Percentiles rank a stretch among this genome's conserved stretches.
Evolutionary conservation across 129 eudicot species (phyloP).

Genomic region (Chrysanthemum seticuspe): DNA sequence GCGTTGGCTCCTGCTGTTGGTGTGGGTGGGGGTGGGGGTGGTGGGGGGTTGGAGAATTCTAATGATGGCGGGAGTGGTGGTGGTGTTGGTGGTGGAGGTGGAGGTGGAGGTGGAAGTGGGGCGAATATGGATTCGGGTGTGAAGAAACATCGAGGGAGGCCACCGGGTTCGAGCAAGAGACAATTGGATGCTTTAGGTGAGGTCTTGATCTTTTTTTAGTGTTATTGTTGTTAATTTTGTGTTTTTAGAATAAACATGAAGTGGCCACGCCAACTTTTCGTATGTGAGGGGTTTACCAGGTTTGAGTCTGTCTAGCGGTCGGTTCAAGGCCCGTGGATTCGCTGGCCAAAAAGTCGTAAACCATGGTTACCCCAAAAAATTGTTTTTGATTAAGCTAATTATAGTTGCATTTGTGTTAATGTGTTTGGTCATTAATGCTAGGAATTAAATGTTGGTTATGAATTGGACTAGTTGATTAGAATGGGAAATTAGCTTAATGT

Average conservation of each 20-base stretch:
- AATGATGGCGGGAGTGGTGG: conserved; percentile 36
- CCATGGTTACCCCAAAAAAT: too few species aligned
- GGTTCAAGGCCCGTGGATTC: too few species aligned
- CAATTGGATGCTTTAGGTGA: conserved; percentile 92
- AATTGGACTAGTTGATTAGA: not conserved
- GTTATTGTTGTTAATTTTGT: too few species aligned
- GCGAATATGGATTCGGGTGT: conserved; percentile 41
- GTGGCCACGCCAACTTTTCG: too few species aligned
- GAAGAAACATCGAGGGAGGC: conserved; percentile 71
- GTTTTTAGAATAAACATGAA: too few species aligned
- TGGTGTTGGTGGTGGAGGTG: conserved; percentile 9
- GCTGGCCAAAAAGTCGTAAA: too few species aligned
- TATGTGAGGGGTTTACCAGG: too few species aligned
- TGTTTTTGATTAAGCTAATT: not conserved
- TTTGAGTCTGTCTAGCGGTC: too few species aligned
- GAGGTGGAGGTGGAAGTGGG: conserved; percentile 26
- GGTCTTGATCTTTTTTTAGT: not conserved
- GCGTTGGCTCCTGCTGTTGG: conserved; percentile 61
- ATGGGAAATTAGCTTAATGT: not conserved
- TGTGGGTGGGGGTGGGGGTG: conserved; percentile 31
- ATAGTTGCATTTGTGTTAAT: conserved; percentile 13
- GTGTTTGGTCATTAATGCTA: not conserved
- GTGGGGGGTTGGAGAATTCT: conserved; percentile 34
- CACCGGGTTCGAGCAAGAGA: conserved; percentile 85
- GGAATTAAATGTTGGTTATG: not conserved